Evolutionary conservation across 2,329 filamentous ascomycete genomes (phyloP), one percentile per base, ranked within the genome.

Genomic region (Malbranchea zuffiana): DNA sequence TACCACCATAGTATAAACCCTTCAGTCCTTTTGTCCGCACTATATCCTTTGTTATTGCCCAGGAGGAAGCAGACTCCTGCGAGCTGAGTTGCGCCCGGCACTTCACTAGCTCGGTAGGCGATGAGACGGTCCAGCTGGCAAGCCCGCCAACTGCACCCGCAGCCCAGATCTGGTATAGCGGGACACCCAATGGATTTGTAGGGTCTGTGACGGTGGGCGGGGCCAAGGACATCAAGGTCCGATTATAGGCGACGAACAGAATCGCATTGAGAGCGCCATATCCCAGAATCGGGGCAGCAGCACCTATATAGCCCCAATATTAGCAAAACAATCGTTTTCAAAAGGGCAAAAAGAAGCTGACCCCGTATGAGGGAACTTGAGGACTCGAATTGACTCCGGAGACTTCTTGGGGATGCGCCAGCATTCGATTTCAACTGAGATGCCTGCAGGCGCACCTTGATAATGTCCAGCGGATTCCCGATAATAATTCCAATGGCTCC

Each of bases 201-300:
- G 67, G 62, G 19, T 66, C 61, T 11, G 53, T 51, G 7, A 65
- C 50, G 4, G 59, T 55, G 16, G 45, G 32, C 8, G 54, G 59
- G 37, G 60, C 57, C 17, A 95, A 63, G 11, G 75, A 58, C 15
- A 67, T 66, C 50, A 88, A 74, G n/a, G 78, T 79, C 40, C 83
- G 80, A 56, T 94, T 94, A 65, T 95, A 96, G 1, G 82, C 79
- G 48, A 88, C 75, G 61, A 94, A 95, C 13, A 95, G 75, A 11
- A 95, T 66, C 25, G 85, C 86, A 55, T 95, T 95, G 43, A 96
- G 72, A 13, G 83, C 85, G 44, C 88, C 88, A 60, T 94, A 94
- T 47, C 84, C 84, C 3, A 94, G 65, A 24, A 94, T 79, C 0
- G 88, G 88, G 23, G 86, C 86, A 16, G 87, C 81, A 7, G 82